phyloP scores from a whole-genome alignment of 208 protist genomes.

The Lotmaria passim region DNA sequence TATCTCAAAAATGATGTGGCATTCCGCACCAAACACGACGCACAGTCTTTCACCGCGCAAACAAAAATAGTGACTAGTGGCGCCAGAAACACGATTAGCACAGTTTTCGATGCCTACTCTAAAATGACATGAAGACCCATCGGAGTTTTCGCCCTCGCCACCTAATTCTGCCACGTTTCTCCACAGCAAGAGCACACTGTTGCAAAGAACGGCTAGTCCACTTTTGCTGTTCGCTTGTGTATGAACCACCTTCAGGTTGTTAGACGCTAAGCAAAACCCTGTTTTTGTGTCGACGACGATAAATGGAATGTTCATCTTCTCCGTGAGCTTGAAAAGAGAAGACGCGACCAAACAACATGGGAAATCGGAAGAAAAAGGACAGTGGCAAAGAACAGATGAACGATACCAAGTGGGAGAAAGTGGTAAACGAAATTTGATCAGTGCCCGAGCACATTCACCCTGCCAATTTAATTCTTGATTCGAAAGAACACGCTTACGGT shows the following conservation, averaged over 20 bases:
- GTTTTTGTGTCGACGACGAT: slow-evolving; percentile 16
- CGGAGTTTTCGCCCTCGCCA: neutral
- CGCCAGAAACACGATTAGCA: neutral
- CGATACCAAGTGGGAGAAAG: too few relatives aligned
- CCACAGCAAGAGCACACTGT: slow-evolving; percentile 6
- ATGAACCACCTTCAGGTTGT: neutral
- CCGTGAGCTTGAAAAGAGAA: too few relatives aligned
- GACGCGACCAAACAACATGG: too few relatives aligned
- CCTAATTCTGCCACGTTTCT: neutral
- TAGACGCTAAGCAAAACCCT: slow-evolving; percentile 18
- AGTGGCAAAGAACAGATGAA: too few relatives aligned
- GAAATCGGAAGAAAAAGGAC: too few relatives aligned
- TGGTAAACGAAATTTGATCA: too few relatives aligned
- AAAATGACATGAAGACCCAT: neutral
- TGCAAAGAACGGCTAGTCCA: slow-evolving; percentile 17
- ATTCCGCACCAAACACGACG: neutral
- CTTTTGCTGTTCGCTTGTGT: slow-evolving; percentile 1
- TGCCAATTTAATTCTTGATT: too few relatives aligned
- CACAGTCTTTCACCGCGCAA: neutral
- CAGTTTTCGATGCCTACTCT: neutral
- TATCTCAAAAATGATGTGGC: neutral
- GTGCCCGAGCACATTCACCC: too few relatives aligned
- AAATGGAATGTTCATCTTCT: slow-evolving; percentile 15
- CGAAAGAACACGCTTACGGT: too few relatives aligned
- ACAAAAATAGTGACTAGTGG: neutral